These are phyloP conservation scores for Penicillium sp. DNA, from an alignment of 2,329 filamentous ascomycete genomes.

Conservation along the genomic window DNA sequence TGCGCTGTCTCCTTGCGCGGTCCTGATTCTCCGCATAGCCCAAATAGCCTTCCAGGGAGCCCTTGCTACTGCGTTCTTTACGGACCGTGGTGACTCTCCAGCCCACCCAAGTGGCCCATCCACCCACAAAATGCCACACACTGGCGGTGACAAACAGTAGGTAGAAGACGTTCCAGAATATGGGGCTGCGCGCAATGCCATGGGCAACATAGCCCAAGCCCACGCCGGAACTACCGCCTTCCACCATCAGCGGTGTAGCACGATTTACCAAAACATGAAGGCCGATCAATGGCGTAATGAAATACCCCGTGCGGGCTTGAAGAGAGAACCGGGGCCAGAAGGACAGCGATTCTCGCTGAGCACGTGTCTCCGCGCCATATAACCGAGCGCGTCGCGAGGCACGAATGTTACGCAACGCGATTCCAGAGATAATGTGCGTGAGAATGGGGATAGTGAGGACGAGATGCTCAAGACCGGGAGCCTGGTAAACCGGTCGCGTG, in stretches of 20 bases:
- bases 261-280: slow-evolving; percentile 75
- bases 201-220: slow-evolving; percentile 79
- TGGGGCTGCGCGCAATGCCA: slow-evolving; percentile 69
- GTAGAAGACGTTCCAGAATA: slow-evolving; percentile 66
- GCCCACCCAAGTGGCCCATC: slow-evolving; percentile 75
- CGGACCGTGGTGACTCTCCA: slow-evolving; percentile 41
- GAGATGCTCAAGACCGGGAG: slow-evolving; percentile 70
- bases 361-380: slow-evolving; percentile 65
- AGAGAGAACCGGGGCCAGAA: slow-evolving; percentile 69
- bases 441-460: slow-evolving; percentile 70
- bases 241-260: slow-evolving; percentile 66
- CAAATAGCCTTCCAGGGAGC: slow-evolving; percentile 31
- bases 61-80: slow-evolving; percentile 27
- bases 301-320: slow-evolving; percentile 69
- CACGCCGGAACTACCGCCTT: slow-evolving; percentile 82
- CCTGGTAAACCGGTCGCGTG: slow-evolving; percentile 88
- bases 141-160: slow-evolving; percentile 61
- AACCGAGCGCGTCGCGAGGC: slow-evolving; percentile 65
- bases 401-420: slow-evolving; percentile 71
- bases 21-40: slow-evolving; percentile 49
- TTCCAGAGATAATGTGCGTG: slow-evolving; percentile 70
- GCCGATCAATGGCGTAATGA: slow-evolving; percentile 59
- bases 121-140: slow-evolving; percentile 77
- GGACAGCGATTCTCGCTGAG: slow-evolving; percentile 44
- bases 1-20: slow-evolving; percentile 52